Percentiles rank a stretch among this genome's conserved stretches.
Conservation (phyloP, 1,284 basidiomycete species). For the Volvariella volvacea region DNA sequence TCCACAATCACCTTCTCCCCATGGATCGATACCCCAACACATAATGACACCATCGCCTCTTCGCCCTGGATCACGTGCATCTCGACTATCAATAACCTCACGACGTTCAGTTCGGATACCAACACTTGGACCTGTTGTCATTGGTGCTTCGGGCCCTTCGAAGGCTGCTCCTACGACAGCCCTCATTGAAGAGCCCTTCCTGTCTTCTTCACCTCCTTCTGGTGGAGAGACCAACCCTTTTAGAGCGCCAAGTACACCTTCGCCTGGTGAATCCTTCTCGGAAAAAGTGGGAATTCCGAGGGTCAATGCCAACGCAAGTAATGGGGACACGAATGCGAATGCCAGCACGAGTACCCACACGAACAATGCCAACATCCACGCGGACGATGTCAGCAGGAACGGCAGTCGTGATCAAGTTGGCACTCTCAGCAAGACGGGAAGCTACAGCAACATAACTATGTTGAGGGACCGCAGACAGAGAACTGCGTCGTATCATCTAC, state of each 20-base stretch:
- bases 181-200: conserved; percentile 44
- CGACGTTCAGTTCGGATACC: conserved; percentile 58
- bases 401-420: too few relatives aligned
- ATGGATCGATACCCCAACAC: conserved; percentile 19
- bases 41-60: conserved; percentile 42
- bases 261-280: conserved; percentile 50
- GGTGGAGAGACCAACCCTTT: conserved; percentile 31
- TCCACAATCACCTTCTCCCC: conserved; percentile 25
- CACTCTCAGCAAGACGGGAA: too few relatives aligned
- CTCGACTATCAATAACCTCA: conserved; percentile 57
- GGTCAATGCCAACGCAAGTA: too few relatives aligned
- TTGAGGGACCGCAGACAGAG: conserved; percentile 36
- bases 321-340: too few relatives aligned
- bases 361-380: too few relatives aligned
- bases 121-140: conserved; percentile 38
- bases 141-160: conserved; percentile 27
- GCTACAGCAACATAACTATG: conserved; percentile 19
- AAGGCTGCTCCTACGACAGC: conserved; percentile 69
- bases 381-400: too few relatives aligned
- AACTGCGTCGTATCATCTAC: conserved; percentile 50
- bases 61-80: conserved; percentile 62
- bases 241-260: conserved; percentile 37
- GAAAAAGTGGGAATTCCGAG: conserved; percentile 38
- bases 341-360: too few relatives aligned
- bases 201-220: conserved; percentile 34